Base-by-base conservation (phyloP, 768 basidiomycete genomes). In the Tulasnella sp. region DNA sequence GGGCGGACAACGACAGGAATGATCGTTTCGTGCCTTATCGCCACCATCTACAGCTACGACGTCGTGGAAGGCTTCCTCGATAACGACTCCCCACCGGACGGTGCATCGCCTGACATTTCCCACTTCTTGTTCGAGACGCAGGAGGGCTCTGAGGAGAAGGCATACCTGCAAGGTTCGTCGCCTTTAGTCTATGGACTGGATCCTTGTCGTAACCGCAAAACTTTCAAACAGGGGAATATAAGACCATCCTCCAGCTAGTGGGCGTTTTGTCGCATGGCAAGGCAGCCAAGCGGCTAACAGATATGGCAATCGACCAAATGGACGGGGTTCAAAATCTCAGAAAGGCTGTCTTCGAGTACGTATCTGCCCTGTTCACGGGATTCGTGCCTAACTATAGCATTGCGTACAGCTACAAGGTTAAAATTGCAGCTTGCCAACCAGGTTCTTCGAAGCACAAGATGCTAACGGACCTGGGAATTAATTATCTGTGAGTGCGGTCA, bases 211-310 rank as follows among this genome's bases (percentile, higher is more conserved):
- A 11, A 49, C 32, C n/a, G n/a, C n/a, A n/a, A n/a, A n/a, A n/a
- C n/a, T n/a, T n/a, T n/a, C n/a, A n/a, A n/a, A n/a, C 60, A 93
- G 93, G 93, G 36, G 93, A 98, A 65, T 99, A 97, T 74, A 97
- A 97, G 74, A 87, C 84, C 3, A 96, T 98, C 61, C 71, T 99
- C 39, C 91, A 93, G 61, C 83, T 99, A 57, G 89, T 96, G 43
- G 84, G 89, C 4, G 84, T 97, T 9, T 77, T 97, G 29, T 86
- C 87, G 6, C 78, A 93, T 63, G 94, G 96, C 17, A 97, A 97
- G 69, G 72, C 82, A 8, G 94, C 96, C 9, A 99, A 99, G 69
- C 79, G 82, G 39, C 68, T 98, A 59, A 83, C 91, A 0, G 94
- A 98, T 67, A 73, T 80, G 21, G 90, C 86, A 1, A 82, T 96